Base-by-base conservation (phyloP, 768 basidiomycete species). In the Suillus americanus region DNA sequence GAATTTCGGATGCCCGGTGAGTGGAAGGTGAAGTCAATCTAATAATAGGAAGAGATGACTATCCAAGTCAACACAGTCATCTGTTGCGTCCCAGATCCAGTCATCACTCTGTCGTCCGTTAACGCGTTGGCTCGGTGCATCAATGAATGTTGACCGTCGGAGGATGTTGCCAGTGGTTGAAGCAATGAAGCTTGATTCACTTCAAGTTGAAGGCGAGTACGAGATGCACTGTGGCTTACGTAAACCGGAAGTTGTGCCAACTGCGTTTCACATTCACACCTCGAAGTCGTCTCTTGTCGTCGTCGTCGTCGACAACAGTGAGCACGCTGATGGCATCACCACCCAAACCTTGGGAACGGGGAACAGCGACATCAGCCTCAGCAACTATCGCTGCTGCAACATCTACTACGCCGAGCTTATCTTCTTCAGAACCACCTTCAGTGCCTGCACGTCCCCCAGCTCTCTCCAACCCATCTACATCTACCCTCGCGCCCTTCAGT, bases 281-380 rank as follows among this genome's bases (percentile, higher is more conserved):
- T 35, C n/a, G n/a, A n/a, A n/a, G n/a, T 35, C 33, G 30, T 28
- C 1, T 28, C 38, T 59, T 59, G 38, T 41, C 57, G 20, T 50
- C 14, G 25, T 51, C 30, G n/a, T 55, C 14, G 35, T 37, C 3
- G 14, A 18, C 40, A 30, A 40, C 56, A n/a, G 40, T 6, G 20
- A 50, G 38, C 25, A 70, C 76, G 9, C 74, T 48, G 5, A 93
- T 94, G 92, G 86, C 92, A 25, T 59, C 57, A 37, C 93, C 93
- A 56, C 93, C 92, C 73, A 95, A 94, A 75, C 94, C 93, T 68
- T 95, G 93, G 94, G 94, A 95, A 75, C 85, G 87, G 50, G 83
- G 85, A 9, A 77, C 79, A 54, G 71, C 75, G 45, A 77, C 79
- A 35, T 70, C 80, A 43, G 62, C 78, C 37, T 53, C 73, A 28